phyloP scores from a whole-genome alignment of 2,329 filamentous ascomycete genomes.

The Cytospora mali region DNA sequence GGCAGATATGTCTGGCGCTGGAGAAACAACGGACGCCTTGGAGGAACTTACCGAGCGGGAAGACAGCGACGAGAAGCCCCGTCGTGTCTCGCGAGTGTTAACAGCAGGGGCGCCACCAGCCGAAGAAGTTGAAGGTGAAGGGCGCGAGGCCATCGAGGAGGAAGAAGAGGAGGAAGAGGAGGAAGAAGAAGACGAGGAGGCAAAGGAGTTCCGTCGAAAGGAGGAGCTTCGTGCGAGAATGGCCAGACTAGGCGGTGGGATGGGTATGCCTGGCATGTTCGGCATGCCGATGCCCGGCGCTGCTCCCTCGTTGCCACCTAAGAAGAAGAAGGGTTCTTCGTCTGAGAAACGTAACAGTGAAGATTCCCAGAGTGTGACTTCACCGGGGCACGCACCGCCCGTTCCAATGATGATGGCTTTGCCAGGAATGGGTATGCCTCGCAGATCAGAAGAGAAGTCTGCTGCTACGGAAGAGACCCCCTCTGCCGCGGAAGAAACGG shows the following conservation, averaged over 20 bases:
- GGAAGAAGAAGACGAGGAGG: conserved; percentile 82
- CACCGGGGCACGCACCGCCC: conserved; percentile 53
- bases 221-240: conserved; percentile 92
- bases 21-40: conserved; percentile 64
- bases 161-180: conserved; percentile 65
- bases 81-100: conserved; percentile 43
- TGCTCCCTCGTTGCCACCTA: conserved; percentile 47
- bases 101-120: conserved; percentile 40
- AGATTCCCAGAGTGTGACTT: conserved; percentile 47
- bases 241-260: conserved; percentile 97
- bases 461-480: conserved; percentile 51
- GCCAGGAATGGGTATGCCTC: conserved; percentile 70
- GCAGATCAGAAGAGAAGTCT: conserved; percentile 46
- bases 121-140: conserved; percentile 46
- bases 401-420: conserved; percentile 65
- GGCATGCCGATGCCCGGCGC: conserved; percentile 66
- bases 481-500: conserved; percentile 35
- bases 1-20: conserved; percentile 65
- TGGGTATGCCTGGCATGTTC: conserved; percentile 96
- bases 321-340: conserved; percentile 57
- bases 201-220: conserved; percentile 82
- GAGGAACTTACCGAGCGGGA: conserved; percentile 69
- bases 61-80: conserved; percentile 67
- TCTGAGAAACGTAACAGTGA: conserved; percentile 48
- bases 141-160: conserved; percentile 43